Conservation (phyloP, 305 asterid species). For the Rubia peregrina region DNA sequence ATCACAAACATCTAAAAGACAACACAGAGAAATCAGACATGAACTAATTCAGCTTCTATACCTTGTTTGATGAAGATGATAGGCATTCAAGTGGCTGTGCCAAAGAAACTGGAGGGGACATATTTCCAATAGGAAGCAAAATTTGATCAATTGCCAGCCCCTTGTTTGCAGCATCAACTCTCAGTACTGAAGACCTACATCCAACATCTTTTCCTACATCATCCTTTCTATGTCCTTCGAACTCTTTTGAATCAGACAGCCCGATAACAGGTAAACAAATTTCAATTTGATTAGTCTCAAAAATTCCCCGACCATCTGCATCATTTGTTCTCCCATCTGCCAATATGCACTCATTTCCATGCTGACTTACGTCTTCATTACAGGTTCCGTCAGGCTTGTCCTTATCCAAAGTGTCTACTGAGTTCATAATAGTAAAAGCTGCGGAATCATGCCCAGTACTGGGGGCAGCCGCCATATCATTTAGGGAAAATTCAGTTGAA, state of each 20-base stretch:
- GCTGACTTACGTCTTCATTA: slow-evolving; percentile 27
- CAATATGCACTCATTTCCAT: slow-evolving; percentile 25
- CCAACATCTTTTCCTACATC: slow-evolving; percentile 32
- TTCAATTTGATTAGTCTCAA: slow-evolving; percentile 26
- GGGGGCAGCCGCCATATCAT: slow-evolving; percentile 33
- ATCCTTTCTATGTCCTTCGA: slow-evolving; percentile 28
- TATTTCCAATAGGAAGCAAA: slow-evolving; percentile 30
- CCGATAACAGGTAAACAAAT: slow-evolving; percentile 29
- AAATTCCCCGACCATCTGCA: slow-evolving; percentile 22
- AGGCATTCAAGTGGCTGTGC: slow-evolving; percentile 45
- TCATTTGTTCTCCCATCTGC: slow-evolving; percentile 17
- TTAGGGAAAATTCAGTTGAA: slow-evolving; percentile 46
- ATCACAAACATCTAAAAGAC: slow-evolving; percentile 1
- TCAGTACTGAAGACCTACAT: slow-evolving; percentile 26
- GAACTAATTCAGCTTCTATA: slow-evolving; percentile 20
- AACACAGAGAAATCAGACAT: not conserved
- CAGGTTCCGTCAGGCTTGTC: slow-evolving; percentile 24
- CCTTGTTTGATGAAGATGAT: slow-evolving; percentile 64
- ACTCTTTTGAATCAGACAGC: slow-evolving; percentile 30
- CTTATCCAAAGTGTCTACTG: slow-evolving; percentile 34
- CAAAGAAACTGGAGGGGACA: slow-evolving; percentile 44
- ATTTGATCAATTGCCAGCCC: slow-evolving; percentile 42
- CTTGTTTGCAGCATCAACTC: slow-evolving; percentile 37
- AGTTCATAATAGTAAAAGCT: slow-evolving; percentile 27
- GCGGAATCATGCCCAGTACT: slow-evolving; percentile 29